A percentile compares a stretch with the other conserved stretches of the same genome.
These are phyloP conservation scores for Actinomortierella wolfii DNA, from an alignment of 371 early-diverging fungal species.

Conservation along the genomic window DNA sequence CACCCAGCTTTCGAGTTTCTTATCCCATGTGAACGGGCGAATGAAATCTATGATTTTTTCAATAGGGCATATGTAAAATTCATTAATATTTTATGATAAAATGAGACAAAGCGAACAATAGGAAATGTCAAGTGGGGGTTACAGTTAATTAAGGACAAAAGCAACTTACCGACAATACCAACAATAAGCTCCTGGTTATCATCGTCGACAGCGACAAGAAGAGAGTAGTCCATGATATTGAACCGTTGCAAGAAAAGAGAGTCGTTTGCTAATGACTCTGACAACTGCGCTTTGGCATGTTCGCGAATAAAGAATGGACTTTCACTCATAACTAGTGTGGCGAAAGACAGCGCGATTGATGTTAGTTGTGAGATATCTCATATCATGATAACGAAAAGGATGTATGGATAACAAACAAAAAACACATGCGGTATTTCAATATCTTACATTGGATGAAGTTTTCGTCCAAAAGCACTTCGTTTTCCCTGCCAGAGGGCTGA, in stretches of 20 bases:
- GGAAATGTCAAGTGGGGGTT: no score
- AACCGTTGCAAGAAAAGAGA: constrained; percentile 84
- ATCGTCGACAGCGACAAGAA: constrained; percentile 90
- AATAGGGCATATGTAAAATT: no score
- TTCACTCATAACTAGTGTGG: constrained; percentile 60
- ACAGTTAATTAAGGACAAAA: no score
- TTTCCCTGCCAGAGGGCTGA: constrained; percentile 80
- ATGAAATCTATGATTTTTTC: constrained; percentile 94
- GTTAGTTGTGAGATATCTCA: not conserved
- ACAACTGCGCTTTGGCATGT: constrained; percentile 81
- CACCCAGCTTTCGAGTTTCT: constrained; percentile 93
- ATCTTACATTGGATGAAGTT: constrained; percentile 85
- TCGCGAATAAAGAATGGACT: constrained; percentile 88
- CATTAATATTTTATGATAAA: no score
- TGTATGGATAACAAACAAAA: constrained; percentile 6
- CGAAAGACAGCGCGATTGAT: constrained; percentile 20
- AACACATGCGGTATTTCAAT: no score
- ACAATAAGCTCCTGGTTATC: constrained; percentile 82
- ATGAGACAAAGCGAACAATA: no score
- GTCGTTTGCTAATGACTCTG: constrained; percentile 85
- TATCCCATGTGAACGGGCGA: constrained; percentile 96
- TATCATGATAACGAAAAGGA: constrained; percentile 6
- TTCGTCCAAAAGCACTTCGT: constrained; percentile 91
- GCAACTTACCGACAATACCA: constrained; percentile 84
- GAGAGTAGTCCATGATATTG: constrained; percentile 96